Evolutionary conservation across 23 red algal species (phyloP), one percentile per base, ranked within the genome.

Genomic region (Cyanidium caldarium): DNA sequence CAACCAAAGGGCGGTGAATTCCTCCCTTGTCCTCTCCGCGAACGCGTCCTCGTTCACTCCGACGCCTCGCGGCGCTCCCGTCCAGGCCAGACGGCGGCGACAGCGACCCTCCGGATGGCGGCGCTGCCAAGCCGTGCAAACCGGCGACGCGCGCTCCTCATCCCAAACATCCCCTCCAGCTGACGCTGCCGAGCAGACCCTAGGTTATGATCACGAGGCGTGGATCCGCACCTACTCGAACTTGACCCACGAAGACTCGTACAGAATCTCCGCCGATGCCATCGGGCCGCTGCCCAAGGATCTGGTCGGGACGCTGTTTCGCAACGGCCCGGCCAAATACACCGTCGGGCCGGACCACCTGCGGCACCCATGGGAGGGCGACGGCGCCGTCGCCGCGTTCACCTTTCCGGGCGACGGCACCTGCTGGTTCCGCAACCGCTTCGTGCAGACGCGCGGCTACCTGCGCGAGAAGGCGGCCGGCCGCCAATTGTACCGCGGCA

Each of bases 291-390:
- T 75, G 30, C 70, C 70, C 16, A 15, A 75, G 38, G 70, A 75
- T 39, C 35, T 75, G 39, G 58, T 56, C 46, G 70, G 70, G 17
- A 75, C 70, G n/a, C 23, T 75, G 58, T 75, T 40, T 26, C 46
- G 70, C 15, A 75, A 75, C 35, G 70, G 70, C 13, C 70, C 70
- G 7, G 37, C 70, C 2, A 75, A 75, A 39, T 75, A 40, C 19
- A 61, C 46, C 46, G 44, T 75, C 43, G 70, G 70, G 7, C 31
- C 51, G 7, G n/a, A 28, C 7, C 51, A 44, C 7, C 37, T 78
- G 57, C 58, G 37, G 17, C 73, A 78, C 45, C 73, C 73, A 17
- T 78, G 45, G 51, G 73, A 78, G 15, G 73, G 73, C 23, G 73
- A 78, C 28, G 73, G 73, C 26, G 46, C 46, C 40, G 66, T 78